Base-by-base conservation (phyloP, 2,329 filamentous ascomycete genomes). In the Knufia fluminis region DNA sequence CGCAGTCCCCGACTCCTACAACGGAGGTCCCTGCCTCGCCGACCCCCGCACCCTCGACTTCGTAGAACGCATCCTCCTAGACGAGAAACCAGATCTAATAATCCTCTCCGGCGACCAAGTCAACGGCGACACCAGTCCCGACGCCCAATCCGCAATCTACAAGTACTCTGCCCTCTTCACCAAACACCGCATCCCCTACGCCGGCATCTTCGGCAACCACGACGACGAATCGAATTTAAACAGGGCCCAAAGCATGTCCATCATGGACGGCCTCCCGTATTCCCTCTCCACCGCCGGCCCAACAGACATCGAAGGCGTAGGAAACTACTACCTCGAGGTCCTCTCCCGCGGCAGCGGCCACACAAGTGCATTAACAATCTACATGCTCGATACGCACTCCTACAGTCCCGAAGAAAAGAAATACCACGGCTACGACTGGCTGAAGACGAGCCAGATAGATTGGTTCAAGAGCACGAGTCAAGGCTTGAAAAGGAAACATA, bases 131-230 rank as follows among this genome's bases (percentile, higher is more conserved):
- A 90, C 88, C 0, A 82, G 92, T 1, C 88, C 86, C 9, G 92
- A 98, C 71, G 85, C 86, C 8, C 90, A 95, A 64, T 92, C 84
- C 53, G 86, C 91, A 32, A 85, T 98, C 52, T 95, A 94, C 74
- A 98, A 98, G 68, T 88, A 90, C 60, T 85, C 87, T 4, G 82
- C 86, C 42, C 75, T 94, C 10, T 79, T 98, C 45, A 85, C 88
- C 54, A 81, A 88, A 64, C 86, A 86, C 64, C 87, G 88, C 60
- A 88, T 97, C 32, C 92, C 92, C 0, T 97, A 94, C 61, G 86
- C 89, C 14, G 83, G 84, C 53, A 97, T 98, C 52, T 96, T 97
- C 62, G 92, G 92, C 50, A 98, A 98, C 65, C 92, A 98, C 66
- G 92, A 98, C 62, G 91, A 97, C 61, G 91, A 97, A 71, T 83